These are phyloP conservation scores for Huntiella savannae DNA, from an alignment of 2,329 filamentous ascomycete species.

Conservation along the genomic window DNA sequence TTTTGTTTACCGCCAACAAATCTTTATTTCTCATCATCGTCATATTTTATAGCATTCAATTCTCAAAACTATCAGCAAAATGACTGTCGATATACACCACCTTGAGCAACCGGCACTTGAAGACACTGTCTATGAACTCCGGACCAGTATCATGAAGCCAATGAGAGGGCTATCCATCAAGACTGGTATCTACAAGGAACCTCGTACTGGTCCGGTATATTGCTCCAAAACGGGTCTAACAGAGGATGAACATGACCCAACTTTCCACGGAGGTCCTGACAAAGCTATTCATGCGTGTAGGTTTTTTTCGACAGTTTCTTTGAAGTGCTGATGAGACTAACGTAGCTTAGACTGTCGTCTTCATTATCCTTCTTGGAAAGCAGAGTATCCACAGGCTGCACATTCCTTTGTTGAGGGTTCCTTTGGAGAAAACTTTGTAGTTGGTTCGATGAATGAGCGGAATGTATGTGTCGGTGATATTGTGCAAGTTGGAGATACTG, in stretches of 20 bases:
- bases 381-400: conserved; percentile 31
- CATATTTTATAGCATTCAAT: too few relatives aligned
- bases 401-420: conserved; percentile 35
- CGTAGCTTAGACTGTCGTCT: conserved; percentile 32
- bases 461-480: conserved; percentile 48
- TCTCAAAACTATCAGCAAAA: neutral
- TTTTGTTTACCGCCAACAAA: neutral
- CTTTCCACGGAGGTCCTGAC: conserved; percentile 41
- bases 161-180: conserved; percentile 31
- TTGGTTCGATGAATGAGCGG: conserved; percentile 37
- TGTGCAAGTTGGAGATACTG: conserved; percentile 29
- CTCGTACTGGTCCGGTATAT: conserved; percentile 24
- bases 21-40: too few relatives aligned
- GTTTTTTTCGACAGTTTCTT: conserved; percentile 13
- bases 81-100: neutral
- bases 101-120: conserved; percentile 1
- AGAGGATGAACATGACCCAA: conserved; percentile 41
- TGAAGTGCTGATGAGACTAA: neutral
- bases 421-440: conserved; percentile 48
- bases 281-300: conserved; percentile 42
- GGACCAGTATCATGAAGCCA: conserved; percentile 35
- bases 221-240: conserved; percentile 32
- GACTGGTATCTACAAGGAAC: conserved; percentile 37
- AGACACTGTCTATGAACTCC: conserved; percentile 36
- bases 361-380: conserved; percentile 37